These are phyloP conservation scores for Teunomyces stri DNA, from an alignment of 805 yeast species.

Conservation along the genomic window DNA sequence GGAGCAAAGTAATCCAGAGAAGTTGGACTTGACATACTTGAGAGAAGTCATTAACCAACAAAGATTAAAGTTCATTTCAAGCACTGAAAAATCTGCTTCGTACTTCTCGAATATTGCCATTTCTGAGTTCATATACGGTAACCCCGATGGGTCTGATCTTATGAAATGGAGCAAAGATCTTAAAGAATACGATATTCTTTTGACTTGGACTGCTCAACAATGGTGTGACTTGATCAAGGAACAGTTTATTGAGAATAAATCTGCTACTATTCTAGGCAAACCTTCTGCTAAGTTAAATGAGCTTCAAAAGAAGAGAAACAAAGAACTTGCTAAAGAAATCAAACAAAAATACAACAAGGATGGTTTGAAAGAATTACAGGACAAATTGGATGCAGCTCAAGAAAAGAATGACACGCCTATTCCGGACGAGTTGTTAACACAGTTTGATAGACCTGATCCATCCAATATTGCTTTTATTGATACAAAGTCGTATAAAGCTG, in stretches of 20 bases:
- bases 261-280: slow-evolving; percentile 64
- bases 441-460: slow-evolving; percentile 74
- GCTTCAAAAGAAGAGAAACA: slow-evolving; percentile 48
- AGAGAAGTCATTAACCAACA: slow-evolving; percentile 66
- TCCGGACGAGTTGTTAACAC: slow-evolving; percentile 61
- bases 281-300: slow-evolving; percentile 69
- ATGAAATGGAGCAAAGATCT: slow-evolving; percentile 53
- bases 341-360: slow-evolving; percentile 51
- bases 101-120: slow-evolving; percentile 66
- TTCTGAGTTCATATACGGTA: slow-evolving; percentile 78
- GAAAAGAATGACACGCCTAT: slow-evolving; percentile 69
- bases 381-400: slow-evolving; percentile 60
- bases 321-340: slow-evolving; percentile 49
- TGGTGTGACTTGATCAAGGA: slow-evolving; percentile 62
- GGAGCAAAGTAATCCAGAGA: slow-evolving; percentile 47
- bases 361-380: slow-evolving; percentile 54
- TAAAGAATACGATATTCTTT: slow-evolving; percentile 56
- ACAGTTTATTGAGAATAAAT: slow-evolving; percentile 57
- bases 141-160: slow-evolving; percentile 57
- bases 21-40: slow-evolving; percentile 64
- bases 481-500: slow-evolving; percentile 63
- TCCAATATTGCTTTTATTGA: slow-evolving; percentile 67
- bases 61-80: slow-evolving; percentile 57
- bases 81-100: slow-evolving; percentile 62
- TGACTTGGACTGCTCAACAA: slow-evolving; percentile 58